phyloP scores from a whole-genome alignment of 345 rosid species.

The Dovyalis caffra region DNA sequence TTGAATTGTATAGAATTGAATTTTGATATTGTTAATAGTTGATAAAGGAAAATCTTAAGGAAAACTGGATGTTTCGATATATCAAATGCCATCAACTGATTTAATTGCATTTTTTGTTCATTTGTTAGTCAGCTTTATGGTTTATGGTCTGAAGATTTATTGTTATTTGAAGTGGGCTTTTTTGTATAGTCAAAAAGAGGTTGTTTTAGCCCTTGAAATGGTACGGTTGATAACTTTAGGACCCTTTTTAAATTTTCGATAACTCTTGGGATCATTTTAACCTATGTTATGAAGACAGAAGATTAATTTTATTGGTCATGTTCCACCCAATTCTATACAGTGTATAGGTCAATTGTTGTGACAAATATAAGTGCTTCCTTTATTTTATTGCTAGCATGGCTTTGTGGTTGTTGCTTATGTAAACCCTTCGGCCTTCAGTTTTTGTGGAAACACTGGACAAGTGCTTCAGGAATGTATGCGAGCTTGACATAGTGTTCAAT shows the following conservation, averaged over 20 bases:
- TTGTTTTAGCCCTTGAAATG: neutral
- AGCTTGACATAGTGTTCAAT: conserved; percentile 83
- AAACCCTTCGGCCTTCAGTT: conserved; percentile 51
- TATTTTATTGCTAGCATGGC: neutral
- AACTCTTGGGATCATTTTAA: neutral
- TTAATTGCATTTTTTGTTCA: neutral
- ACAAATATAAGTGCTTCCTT: neutral
- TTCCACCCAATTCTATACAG: neutral
- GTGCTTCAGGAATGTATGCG: conserved; percentile 95
- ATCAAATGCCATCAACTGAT: neutral
- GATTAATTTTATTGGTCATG: neutral
- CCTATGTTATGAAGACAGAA: neutral
- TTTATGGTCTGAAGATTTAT: neutral
- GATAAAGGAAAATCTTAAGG: too few relatives aligned
- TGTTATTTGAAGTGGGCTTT: neutral
- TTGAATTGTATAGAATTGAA: neutral
- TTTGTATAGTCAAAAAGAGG: neutral
- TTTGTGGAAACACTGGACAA: conserved; percentile 94
- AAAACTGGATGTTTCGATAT: neutral
- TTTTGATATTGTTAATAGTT: too few relatives aligned
- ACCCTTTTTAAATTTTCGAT: neutral
- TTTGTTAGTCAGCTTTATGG: neutral
- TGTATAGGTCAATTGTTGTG: neutral
- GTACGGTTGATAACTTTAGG: neutral
- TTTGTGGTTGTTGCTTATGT: conserved; percentile 22